Conservation (phyloP, 1,284 basidiomycete genomes). For the Malassezia obtusa region DNA sequence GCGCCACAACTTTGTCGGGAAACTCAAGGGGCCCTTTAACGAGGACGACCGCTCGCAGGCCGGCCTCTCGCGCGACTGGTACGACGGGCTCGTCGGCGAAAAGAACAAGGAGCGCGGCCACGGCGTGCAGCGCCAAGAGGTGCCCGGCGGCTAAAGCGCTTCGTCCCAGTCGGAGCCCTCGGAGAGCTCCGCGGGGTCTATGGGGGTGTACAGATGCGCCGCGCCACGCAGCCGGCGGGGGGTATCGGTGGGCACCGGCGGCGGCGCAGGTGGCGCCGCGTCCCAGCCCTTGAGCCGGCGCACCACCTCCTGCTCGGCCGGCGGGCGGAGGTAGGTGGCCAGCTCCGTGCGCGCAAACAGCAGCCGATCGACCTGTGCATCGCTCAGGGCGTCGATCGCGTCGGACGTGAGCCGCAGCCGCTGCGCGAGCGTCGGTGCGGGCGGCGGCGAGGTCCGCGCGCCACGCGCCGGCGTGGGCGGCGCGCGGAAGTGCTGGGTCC, state of each 20-base stretch:
- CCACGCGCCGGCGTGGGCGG: not conserved
- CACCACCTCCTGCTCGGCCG: conserved; percentile 4
- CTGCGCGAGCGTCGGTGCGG: not conserved
- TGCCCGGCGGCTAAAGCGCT: conserved; percentile 24
- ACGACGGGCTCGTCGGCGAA: conserved; percentile 59
- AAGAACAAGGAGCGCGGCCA: conserved; percentile 17
- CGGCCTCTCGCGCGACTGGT: conserved; percentile 46
- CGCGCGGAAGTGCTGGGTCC: not conserved
- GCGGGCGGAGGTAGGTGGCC: conserved; percentile 6
- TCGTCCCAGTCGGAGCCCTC: conserved; percentile 8
- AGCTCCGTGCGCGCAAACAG: conserved; percentile 10
- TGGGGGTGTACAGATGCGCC: not conserved
- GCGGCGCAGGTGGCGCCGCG: not conserved
- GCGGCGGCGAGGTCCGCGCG: not conserved
- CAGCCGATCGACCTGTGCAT: conserved; percentile 7
- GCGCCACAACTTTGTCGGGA: conserved; percentile 63
- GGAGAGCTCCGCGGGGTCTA: conserved; percentile 7
- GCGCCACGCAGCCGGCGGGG: not conserved
- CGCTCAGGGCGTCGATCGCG: conserved; percentile 9
- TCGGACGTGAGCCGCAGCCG: conserved; percentile 4
- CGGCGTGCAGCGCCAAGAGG: conserved; percentile 27
- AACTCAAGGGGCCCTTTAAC: conserved; percentile 77
- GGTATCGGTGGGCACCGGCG: not conserved
- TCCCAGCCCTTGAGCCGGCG: conserved; percentile 16
- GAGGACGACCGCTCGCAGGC: conserved; percentile 64